phyloP scores from a whole-genome alignment of 352 stramenopile species.

The Globisporangium acanthophoron region DNA sequence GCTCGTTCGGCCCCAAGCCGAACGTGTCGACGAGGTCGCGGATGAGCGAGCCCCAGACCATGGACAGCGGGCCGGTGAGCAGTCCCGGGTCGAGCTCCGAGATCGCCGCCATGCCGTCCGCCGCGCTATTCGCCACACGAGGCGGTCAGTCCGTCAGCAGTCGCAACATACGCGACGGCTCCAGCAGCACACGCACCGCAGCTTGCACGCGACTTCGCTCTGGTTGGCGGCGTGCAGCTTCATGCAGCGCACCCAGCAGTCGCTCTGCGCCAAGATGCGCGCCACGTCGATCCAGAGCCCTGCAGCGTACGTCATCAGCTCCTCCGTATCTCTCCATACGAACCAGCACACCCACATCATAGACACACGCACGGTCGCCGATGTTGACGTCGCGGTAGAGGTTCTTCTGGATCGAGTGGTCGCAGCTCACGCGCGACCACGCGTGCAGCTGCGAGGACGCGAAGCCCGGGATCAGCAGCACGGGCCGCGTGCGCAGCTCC shows the following conservation, averaged over 20 bases:
- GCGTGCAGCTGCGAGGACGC: conserved; percentile 73
- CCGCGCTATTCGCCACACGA: conserved; percentile 23
- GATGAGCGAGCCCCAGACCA: conserved; percentile 63
- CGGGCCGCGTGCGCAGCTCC: conserved; percentile 31
- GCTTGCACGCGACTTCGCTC: conserved; percentile 66
- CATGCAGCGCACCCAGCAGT: conserved; percentile 79
- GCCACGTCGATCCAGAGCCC: conserved; percentile 70
- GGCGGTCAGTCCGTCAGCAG: neutral
- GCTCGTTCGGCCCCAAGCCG: conserved; percentile 51
- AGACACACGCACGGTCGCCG: conserved; percentile 50
- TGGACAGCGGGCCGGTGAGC: conserved; percentile 68
- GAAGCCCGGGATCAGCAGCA: conserved; percentile 74
- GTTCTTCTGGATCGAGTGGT: conserved; percentile 65
- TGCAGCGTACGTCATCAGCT: conserved; percentile 7
- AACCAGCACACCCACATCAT: neutral
- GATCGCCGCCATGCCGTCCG: conserved; percentile 51
- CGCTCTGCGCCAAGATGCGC: conserved; percentile 60
- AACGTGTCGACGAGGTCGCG: conserved; percentile 69
- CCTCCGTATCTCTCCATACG: too few relatives aligned
- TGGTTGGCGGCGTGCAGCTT: conserved; percentile 63
- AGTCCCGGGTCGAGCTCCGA: conserved; percentile 70
- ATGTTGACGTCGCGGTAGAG: conserved; percentile 75
- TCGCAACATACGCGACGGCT: neutral
- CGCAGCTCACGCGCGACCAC: conserved; percentile 55
- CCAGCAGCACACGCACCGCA: conserved; percentile 28